Percentiles rank a stretch among this genome's conserved stretches.
phyloP scores from a whole-genome alignment of 73 alveolate species.

The Paramecium bursaria region DNA sequence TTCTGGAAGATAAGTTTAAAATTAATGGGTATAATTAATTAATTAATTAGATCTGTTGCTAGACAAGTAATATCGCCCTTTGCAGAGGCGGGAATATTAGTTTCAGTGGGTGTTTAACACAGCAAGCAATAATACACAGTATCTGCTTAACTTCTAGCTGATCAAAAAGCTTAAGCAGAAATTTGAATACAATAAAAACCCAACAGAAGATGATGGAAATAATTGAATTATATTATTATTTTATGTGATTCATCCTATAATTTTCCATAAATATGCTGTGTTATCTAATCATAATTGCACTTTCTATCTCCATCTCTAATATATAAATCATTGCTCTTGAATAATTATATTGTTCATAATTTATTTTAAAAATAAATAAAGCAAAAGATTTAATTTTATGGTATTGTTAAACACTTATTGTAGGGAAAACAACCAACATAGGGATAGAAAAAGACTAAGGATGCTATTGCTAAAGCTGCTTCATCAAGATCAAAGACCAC shows the following conservation, averaged over 20 bases:
- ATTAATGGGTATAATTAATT: slow-evolving; percentile 63
- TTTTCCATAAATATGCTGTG: too few relatives aligned
- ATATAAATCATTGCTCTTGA: too few relatives aligned
- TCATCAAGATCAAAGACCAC: slow-evolving; percentile 50
- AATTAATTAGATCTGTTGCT: slow-evolving; percentile 43
- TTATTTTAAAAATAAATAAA: too few relatives aligned
- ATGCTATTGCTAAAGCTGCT: slow-evolving; percentile 69
- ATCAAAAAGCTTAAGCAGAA: slow-evolving; percentile 55
- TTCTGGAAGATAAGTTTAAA: slow-evolving; percentile 61
- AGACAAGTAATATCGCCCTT: slow-evolving; percentile 29
- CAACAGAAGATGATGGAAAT: too few relatives aligned
- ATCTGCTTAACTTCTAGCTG: slow-evolving; percentile 49
- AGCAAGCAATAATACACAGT: slow-evolving; percentile 41
- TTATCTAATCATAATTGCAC: too few relatives aligned
- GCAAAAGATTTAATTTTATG: too few relatives aligned
- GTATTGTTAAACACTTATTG: too few relatives aligned
- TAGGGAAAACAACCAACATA: slow-evolving; percentile 71
- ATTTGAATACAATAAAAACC: too few relatives aligned
- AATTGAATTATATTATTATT: too few relatives aligned
- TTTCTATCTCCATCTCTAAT: too few relatives aligned
- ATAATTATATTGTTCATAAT: too few relatives aligned
- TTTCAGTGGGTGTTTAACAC: slow-evolving; percentile 21
- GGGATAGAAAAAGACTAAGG: slow-evolving; percentile 70
- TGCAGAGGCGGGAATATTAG: slow-evolving; percentile 19
- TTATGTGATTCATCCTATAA: too few relatives aligned